A percentile compares a stretch with the other conserved stretches of the same genome.
These are phyloP conservation scores for Termitomyces sp. DNA, from an alignment of 768 basidiomycete species.

Conservation along the genomic window DNA sequence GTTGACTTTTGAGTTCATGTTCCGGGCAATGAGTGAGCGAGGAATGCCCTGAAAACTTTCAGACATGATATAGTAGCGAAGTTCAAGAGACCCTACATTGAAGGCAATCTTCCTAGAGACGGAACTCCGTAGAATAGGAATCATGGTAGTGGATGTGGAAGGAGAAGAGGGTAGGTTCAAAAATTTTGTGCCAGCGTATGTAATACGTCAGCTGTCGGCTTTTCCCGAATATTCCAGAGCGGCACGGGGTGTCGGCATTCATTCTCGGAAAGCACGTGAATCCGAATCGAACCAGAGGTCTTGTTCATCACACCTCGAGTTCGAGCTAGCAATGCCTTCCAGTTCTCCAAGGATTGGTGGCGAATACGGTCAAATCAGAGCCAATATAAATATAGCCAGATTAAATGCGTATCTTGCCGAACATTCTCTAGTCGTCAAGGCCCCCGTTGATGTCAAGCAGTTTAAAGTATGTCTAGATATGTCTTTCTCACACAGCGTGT, in stretches of 20 bases:
- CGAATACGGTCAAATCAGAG: conserved; percentile 69
- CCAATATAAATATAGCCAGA: conserved; percentile 56
- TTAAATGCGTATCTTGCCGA: conserved; percentile 62
- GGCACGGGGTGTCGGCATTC: conserved; percentile 16
- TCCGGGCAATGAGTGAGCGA: conserved; percentile 75
- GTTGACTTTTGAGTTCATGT: conserved; percentile 93
- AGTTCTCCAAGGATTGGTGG: conserved; percentile 49
- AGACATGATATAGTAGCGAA: neutral
- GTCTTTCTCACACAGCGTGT: neutral
- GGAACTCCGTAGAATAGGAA: conserved; percentile 56
- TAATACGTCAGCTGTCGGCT: conserved; percentile 26
- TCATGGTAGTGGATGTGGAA: conserved; percentile 64
- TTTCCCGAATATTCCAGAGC: conserved; percentile 34
- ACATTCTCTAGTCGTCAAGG: conserved; percentile 46
- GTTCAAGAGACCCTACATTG: conserved; percentile 46
- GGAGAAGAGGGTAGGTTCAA: conserved; percentile 30
- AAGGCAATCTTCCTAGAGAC: conserved; percentile 42
- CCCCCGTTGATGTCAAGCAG: conserved; percentile 80
- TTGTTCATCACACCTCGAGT: neutral
- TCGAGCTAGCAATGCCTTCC: conserved; percentile 16
- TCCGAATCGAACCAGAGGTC: neutral
- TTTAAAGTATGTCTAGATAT: conserved; percentile 63
- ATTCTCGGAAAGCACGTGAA: neutral
- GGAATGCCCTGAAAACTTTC: conserved; percentile 46
- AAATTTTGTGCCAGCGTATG: conserved; percentile 38